Base-by-base conservation (phyloP, 139 green algal species). In the Micractinium conductrix region DNA sequence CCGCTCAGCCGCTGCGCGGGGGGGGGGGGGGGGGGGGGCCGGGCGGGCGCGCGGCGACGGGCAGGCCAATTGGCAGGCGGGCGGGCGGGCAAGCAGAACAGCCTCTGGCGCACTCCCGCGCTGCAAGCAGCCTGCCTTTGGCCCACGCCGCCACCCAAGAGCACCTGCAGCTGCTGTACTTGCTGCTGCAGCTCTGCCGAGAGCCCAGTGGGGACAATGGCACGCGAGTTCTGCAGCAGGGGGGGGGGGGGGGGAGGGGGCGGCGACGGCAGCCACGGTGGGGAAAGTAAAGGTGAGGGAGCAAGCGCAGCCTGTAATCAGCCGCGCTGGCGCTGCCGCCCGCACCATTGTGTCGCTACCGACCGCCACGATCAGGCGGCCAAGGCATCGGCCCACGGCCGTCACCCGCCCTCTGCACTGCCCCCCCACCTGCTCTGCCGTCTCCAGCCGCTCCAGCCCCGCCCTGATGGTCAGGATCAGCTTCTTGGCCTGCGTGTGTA, bases 361-460 rank as follows among this genome's bases (percentile, higher is more conserved):
- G n/a, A n/a, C n/a, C n/a, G n/a, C n/a, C n/a, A n/a, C n/a, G n/a
- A n/a, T n/a, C n/a, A n/a, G n/a, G n/a, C n/a, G n/a, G n/a, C n/a
- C n/a, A n/a, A n/a, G n/a, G n/a, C n/a, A n/a, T n/a, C n/a, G n/a
- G n/a, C n/a, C n/a, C n/a, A n/a, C n/a, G n/a, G n/a, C n/a, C n/a
- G n/a, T n/a, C 7, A 62, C 48, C 48, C 48, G 10, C 53, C 53
- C n/a, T n/a, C n/a, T n/a, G 24, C 0, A 4, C 26, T 7, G 21
- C 40, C 44, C 16, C 2, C 22, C 91, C 83, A 67, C 85, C 37
- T 67, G 84, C 37, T 87, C 91, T 2, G 84, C 65, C 30, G 79
- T 58, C 69, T 97, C 94, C 14, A 96, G 76, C 21, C 87, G 88
- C 55, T 95, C 93, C 37, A 97, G 65, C 24, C 94, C 93, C 40